A percentile compares a stretch with the other conserved stretches of the same genome.
These are phyloP conservation scores for Gremmenia infestans DNA, from an alignment of 2,329 filamentous ascomycete genomes.

Conservation along the genomic window DNA sequence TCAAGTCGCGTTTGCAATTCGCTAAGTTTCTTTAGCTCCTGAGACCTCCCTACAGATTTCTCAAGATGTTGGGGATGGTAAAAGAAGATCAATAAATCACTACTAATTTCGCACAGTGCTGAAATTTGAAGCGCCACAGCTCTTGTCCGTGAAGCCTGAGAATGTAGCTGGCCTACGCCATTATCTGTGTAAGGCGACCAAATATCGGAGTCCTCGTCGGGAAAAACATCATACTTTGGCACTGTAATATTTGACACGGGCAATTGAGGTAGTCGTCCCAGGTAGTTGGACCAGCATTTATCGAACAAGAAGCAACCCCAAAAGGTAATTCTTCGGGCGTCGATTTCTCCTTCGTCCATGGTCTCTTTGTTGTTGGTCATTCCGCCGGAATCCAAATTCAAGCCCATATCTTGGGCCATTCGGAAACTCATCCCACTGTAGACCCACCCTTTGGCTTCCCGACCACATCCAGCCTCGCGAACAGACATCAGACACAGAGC, in stretches of 20 bases:
- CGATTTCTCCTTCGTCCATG: constrained; percentile 76
- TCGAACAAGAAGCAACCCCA: constrained; percentile 99
- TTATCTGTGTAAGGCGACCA: constrained; percentile 89
- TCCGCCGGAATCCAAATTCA: constrained; percentile 76
- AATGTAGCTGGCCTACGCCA: constrained; percentile 66
- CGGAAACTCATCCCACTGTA: constrained; percentile 98
- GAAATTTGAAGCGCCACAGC: constrained; percentile 78
- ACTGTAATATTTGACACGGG: constrained; percentile 75
- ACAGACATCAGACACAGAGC: constrained; percentile 94
- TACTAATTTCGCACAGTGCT: constrained; percentile 86
- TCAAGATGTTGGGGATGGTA: constrained; percentile 74
- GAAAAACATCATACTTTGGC: constrained; percentile 86
- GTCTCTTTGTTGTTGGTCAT: constrained; percentile 54
- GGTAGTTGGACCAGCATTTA: constrained; percentile 98
- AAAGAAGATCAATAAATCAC: constrained; percentile 82
- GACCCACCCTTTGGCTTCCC: constrained; percentile 95
- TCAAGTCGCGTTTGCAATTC: constrained; percentile 88
- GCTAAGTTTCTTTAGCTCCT: constrained; percentile 86
- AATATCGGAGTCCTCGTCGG: constrained; percentile 74
- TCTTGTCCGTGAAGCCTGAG: constrained; percentile 77
- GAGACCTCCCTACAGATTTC: constrained; percentile 64
- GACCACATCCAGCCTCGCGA: constrained; percentile 86
- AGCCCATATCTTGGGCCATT: constrained; percentile 90
- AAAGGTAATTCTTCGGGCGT: constrained; percentile 86
- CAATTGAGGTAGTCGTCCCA: constrained; percentile 85